These are phyloP conservation scores for Saccharomycopsis javanensis DNA, from an alignment of 805 yeast species.

Conservation along the genomic window DNA sequence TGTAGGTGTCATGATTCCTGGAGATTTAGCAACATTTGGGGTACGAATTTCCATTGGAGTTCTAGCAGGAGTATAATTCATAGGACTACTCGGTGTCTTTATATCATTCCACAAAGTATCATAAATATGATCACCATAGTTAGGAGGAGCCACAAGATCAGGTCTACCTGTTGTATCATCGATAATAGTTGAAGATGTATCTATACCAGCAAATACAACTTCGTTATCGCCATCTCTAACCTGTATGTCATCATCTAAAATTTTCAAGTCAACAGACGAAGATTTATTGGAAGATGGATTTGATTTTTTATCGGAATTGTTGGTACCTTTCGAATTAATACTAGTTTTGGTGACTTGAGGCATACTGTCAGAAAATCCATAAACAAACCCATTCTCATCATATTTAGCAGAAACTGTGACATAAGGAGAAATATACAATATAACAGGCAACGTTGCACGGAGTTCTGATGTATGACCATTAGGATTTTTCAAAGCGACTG, in stretches of 20 bases:
- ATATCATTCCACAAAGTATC: slow-evolving; percentile 71
- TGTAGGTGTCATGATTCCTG: slow-evolving; percentile 3
- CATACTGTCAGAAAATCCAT: slow-evolving; percentile 11
- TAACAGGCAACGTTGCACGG: slow-evolving; percentile 81
- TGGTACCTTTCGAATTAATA: neutral
- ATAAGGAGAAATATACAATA: slow-evolving; percentile 70
- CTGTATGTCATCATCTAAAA: slow-evolving; percentile 17
- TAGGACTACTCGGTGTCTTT: slow-evolving; percentile 37
- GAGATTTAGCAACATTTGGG: slow-evolving; percentile 4
- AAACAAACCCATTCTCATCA: slow-evolving; percentile 27
- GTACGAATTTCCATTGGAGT: slow-evolving; percentile 23
- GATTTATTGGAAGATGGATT: slow-evolving; percentile 8
- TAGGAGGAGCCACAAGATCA: slow-evolving; percentile 69
- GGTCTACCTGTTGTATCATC: slow-evolving; percentile 28
- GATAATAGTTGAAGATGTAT: slow-evolving; percentile 16
- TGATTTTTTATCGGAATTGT: neutral
- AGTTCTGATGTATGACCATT: slow-evolving; percentile 91
- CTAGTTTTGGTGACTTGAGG: slow-evolving; percentile 4
- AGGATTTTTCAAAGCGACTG: slow-evolving; percentile 67
- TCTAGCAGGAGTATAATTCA: slow-evolving; percentile 15
- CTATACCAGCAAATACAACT: slow-evolving; percentile 27
- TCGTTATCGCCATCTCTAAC: slow-evolving; percentile 28
- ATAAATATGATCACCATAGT: slow-evolving; percentile 70
- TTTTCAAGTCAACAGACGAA: slow-evolving; percentile 7
- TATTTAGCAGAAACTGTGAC: slow-evolving; percentile 54